Evolutionary conservation across 495 filamentous ascomycete genomes (phyloP), one percentile per base, ranked within the genome.

Genomic region (Annulohypoxylon maeteangense): DNA sequence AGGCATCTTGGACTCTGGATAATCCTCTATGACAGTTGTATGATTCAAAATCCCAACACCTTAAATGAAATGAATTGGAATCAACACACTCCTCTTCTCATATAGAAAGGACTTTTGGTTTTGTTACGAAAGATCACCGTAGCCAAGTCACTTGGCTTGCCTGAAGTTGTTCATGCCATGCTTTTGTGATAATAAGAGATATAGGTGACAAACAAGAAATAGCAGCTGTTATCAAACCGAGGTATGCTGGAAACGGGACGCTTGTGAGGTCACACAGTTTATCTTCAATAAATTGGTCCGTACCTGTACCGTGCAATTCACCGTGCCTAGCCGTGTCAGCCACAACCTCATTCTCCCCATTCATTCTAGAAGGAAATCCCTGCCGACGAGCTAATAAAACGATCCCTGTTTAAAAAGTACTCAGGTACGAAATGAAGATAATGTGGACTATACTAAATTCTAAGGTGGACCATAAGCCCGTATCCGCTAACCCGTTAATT

Each of bases 1-100:
- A 45, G 95, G 93, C 94, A 97, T 97, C 32, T 65, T 87, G 78
- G 40, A 97, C 97, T 31, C 64, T 87, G 78, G 40, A 4, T 5
- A 50, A 50, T 62, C 1, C 7, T 44, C 2, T 16, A 11, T 32
- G 25, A 47, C 16, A 16, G 32, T 20, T 2, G 5, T n/a, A 55
- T 55, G 12, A 50, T 62, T 62, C 23, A 47, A 42, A 10, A 12
- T 66, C 7, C 12, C 31, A 38, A 51, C 31, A 8, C 42, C 25
- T 27, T 7, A 18, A 40, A 36, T 23, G 45, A 27, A 53, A 7
- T 16, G 12, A 25, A 45, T 22, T n/a, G 20, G 25, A 27, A 42
- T 25, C 11, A 16, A 14, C 3, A 51, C 16, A 10, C 1, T 51
- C 22, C 34, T n/a, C 31, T 44, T 10, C 32, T 45, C 14, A 61